Base-by-base conservation (phyloP, 2,329 filamentous ascomycete genomes). In the Aureobasidium sp. region DNA sequence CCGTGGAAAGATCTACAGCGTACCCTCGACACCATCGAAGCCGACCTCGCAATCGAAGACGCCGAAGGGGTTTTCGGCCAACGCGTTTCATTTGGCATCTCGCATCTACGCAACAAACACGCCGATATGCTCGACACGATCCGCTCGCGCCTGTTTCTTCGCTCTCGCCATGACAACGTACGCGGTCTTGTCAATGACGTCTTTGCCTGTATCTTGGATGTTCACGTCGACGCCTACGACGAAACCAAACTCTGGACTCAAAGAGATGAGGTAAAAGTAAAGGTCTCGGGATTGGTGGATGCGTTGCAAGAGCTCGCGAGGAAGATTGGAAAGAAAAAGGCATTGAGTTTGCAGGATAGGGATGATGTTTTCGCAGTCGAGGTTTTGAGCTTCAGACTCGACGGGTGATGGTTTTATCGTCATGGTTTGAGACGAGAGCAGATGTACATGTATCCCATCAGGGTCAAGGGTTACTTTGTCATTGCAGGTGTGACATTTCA, bases 1-100 rank as follows among this genome's bases (percentile, higher is more conserved):
- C 85, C 87, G 0, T 97, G 93, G 92, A 77, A 76, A 25, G 77
- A 78, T 0, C 93, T 97, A 64, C 84, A 88, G 53, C 70, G 70
- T 0, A 87, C 85, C 66, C 77, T 97, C 0, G 78, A 85, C 29
- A 78, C 77, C 9, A 79, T 94, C 15, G 83, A 93, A 72, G 69
- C 69, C 1, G 78, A 79, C 20, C 75, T 93, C 0, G 74, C 77
- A 15, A 74, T 69, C 0, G 77, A 78, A 1, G 78, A 79, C 20
- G 74, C 73, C 56, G 74, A 72, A 27, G 84, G 87, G 12, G 27
- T 17, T 1, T 64, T 56, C 17, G 58, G 62, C 6, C 57, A 65
- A 15, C 65, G 61, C 15, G 60, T 62, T n/a, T 62, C 47, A 1
- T 62, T 68, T 0, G 67, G 69, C 20, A 62, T 74, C 15, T 61